phyloP scores from a whole-genome alignment of 441 rosid genomes.

The Corymbia calophylla region DNA sequence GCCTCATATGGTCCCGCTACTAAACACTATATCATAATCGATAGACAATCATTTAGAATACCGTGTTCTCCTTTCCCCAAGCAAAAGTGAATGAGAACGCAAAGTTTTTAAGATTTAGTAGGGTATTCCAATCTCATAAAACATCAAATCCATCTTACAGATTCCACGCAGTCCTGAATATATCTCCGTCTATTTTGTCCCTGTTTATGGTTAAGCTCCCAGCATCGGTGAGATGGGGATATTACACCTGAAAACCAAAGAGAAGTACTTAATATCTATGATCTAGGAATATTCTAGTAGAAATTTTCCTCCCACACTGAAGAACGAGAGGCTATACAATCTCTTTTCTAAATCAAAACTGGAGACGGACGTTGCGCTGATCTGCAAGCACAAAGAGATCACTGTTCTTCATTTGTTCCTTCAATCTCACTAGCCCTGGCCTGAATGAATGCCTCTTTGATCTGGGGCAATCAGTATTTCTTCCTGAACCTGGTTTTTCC shows the following conservation, averaged over 20 bases:
- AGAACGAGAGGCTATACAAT: not conserved
- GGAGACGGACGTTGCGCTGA: not conserved
- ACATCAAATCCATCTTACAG: not conserved
- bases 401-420: not conserved
- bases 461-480: not conserved
- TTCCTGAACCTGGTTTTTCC: not conserved
- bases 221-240: not conserved
- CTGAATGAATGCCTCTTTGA: not conserved
- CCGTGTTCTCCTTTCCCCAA: not conserved
- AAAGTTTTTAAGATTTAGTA: not conserved
- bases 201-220: not conserved
- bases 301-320: not conserved
- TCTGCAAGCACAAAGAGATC: not conserved
- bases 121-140: not conserved
- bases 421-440: not conserved
- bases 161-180: not conserved
- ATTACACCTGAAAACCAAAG: not conserved
- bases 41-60: not conserved
- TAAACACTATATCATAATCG: not conserved
- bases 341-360: not conserved
- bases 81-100: not conserved
- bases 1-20: not conserved
- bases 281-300: not conserved
- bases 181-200: not conserved
- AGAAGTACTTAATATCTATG: not conserved